Evolutionary conservation across 768 basidiomycete species (phyloP).

Genomic region (Rhodotorula babjevae): DNA sequence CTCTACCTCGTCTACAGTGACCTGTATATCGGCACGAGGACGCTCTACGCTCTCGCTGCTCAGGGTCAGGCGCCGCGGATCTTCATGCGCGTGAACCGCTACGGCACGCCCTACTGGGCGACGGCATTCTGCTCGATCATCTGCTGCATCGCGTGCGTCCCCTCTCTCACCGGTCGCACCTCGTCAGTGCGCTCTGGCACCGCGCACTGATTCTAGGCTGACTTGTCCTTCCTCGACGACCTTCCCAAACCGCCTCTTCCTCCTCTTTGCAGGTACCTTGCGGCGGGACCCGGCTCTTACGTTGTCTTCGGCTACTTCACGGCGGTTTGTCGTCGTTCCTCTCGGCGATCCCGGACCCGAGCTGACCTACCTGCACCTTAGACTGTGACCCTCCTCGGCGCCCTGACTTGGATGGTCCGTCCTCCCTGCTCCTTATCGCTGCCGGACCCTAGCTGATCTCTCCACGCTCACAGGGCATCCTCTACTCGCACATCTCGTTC

Average conservation of each 20-base stretch:
- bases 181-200: too few species aligned
- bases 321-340: too few species aligned
- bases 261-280: constrained; percentile 40
- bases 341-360: too few species aligned
- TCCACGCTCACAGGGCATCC: constrained; percentile 63
- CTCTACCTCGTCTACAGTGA: not conserved
- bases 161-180: too few species aligned
- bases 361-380: too few species aligned
- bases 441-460: too few species aligned
- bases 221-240: too few species aligned
- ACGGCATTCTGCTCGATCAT: constrained; percentile 44
- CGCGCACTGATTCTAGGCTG: too few species aligned
- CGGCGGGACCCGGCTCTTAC: constrained; percentile 24
- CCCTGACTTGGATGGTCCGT: not conserved
- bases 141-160: constrained; percentile 42
- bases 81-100: constrained; percentile 46
- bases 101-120: constrained; percentile 11
- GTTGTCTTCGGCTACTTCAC: not conserved
- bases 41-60: constrained; percentile 48
- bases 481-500: constrained; percentile 54
- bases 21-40: constrained; percentile 42
- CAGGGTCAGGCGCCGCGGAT: constrained; percentile 47
- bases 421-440: too few species aligned
- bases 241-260: not conserved
- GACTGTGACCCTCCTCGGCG: not conserved